A percentile compares a stretch with the other conserved stretches of the same genome.
phyloP scores from a whole-genome alignment of 768 basidiomycete genomes.

The Solioccasus polychromus region DNA sequence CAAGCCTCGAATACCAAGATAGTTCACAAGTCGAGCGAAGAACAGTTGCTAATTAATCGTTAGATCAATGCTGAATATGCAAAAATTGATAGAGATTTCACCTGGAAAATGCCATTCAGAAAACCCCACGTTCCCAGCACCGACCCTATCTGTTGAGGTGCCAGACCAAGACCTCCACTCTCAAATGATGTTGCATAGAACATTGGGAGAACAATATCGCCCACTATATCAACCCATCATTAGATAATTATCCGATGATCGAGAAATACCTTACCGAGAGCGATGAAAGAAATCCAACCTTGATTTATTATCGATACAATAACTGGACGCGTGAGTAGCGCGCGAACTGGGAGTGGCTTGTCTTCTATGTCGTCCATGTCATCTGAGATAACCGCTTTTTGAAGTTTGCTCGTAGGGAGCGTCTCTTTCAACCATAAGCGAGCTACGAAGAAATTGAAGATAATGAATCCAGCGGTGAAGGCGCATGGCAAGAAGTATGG shows the following conservation, averaged over 20 bases:
- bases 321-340: neutral
- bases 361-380: neutral
- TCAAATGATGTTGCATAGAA: neutral
- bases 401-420: neutral
- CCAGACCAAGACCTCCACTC: neutral
- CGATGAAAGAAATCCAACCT: neutral
- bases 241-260: neutral
- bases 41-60: neutral
- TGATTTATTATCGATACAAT: neutral
- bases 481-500: conserved; percentile 46
- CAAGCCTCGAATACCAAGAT: neutral
- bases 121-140: neutral
- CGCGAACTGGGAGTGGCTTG: neutral
- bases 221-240: neutral
- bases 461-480: conserved; percentile 6
- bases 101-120: neutral
- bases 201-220: neutral
- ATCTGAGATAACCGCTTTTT: neutral
- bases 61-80: neutral
- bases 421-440: conserved; percentile 16
- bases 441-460: conserved; percentile 5
- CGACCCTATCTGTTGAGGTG: neutral
- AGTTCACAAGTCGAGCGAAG: neutral
- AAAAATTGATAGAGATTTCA: neutral
- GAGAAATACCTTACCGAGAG: neutral